Evolutionary conservation across 768 basidiomycete species (phyloP).

Genomic region (Goffeauzyma gilvescens): DNA sequence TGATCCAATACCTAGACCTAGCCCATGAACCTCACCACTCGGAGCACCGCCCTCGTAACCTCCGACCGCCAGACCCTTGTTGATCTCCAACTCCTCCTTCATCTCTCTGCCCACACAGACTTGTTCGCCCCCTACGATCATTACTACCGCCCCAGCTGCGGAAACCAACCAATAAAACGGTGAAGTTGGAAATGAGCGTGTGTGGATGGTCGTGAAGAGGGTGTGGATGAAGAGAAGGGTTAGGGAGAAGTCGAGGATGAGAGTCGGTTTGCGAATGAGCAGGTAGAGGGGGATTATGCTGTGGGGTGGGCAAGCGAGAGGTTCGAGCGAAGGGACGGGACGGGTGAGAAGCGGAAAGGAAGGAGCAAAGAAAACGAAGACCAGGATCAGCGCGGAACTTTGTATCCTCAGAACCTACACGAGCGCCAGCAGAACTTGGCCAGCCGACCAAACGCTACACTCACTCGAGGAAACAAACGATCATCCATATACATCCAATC

Average conservation of each 20-base stretch:
- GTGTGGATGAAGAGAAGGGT: conserved; percentile 83
- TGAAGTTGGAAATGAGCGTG: conserved; percentile 58
- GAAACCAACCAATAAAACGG: conserved; percentile 81
- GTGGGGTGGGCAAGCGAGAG: too few species aligned
- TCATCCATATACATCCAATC: conserved; percentile 67
- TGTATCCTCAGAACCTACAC: too few species aligned
- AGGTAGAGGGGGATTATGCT: conserved; percentile 67
- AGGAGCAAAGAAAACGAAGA: too few species aligned
- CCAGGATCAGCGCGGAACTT: too few species aligned
- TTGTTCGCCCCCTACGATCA: conserved; percentile 70
- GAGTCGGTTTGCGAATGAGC: conserved; percentile 72
- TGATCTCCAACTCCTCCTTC: conserved; percentile 15
- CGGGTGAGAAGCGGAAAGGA: too few species aligned
- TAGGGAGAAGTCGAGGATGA: conserved; percentile 82
- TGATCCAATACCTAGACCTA: too few species aligned
- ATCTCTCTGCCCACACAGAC: conserved; percentile 33
- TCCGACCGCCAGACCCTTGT: conserved; percentile 5
- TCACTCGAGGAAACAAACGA: conserved; percentile 67
- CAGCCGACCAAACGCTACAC: too few species aligned
- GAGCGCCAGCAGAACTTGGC: too few species aligned
- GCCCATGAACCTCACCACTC: too few species aligned
- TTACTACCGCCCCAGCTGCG: conserved; percentile 48
- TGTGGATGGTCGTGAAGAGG: conserved; percentile 82
- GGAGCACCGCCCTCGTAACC: too few species aligned
- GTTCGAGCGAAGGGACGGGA: too few species aligned